Evolutionary conservation across 345 rosid genomes (phyloP).

Genomic region (Populus ilicifolia): DNA sequence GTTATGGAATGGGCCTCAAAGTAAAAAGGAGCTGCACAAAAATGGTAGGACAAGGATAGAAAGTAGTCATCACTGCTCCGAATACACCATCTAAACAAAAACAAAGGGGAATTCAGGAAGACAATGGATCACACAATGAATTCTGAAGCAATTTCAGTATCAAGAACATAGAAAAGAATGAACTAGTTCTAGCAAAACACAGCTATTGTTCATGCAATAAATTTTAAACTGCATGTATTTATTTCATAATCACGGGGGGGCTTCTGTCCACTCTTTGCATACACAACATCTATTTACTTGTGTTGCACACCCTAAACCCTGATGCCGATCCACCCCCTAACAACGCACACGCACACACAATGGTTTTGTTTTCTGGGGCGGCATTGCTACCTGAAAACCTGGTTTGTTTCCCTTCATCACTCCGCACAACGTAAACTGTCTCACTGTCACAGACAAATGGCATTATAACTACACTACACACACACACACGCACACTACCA

Average conservation of each 20-base stretch:
- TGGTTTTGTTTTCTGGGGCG: no score
- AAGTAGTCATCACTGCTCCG: constrained; percentile 70
- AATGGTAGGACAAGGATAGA: no score
- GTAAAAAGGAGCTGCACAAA: background rate
- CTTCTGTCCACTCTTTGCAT: constrained; percentile 13
- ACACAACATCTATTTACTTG: no score
- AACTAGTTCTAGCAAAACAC: background rate
- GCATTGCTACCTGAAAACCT: no score
- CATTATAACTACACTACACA: no score
- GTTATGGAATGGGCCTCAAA: background rate
- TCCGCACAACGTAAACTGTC: no score
- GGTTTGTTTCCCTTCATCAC: no score
- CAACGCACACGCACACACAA: no score
- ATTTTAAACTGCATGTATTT: background rate
- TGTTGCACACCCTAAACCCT: no score
- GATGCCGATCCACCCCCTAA: no score
- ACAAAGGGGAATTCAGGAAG: background rate
- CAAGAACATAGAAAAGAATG: background rate
- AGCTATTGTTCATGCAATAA: background rate
- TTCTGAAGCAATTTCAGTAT: background rate
- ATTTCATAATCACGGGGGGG: background rate
- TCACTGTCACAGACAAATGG: no score
- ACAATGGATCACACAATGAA: background rate
- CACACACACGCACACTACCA: no score
- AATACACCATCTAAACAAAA: constrained; percentile 58